Base-by-base conservation (phyloP, 2,329 filamentous ascomycete species). In the Albophoma yamanashiensis region DNA sequence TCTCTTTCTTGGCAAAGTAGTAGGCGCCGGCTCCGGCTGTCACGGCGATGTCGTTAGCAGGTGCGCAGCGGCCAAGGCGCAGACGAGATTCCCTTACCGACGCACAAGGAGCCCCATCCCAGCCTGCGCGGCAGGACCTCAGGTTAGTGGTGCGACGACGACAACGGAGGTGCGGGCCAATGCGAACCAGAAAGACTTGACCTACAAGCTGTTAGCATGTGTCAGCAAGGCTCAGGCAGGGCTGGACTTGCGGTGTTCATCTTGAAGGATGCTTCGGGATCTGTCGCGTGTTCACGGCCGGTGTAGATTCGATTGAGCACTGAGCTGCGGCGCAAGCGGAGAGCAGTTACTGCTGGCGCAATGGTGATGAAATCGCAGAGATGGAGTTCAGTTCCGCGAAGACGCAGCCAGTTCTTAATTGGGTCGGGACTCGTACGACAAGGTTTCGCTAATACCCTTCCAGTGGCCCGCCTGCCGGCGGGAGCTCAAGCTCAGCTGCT, bases 1-100 rank as follows among this genome's bases (percentile, higher is more conserved):
- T 96, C 74, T 87, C 88, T 71, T 85, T 83, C 82, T 99, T 99
- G 64, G 94, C 94, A 73, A 97, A 96, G 79, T 90, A 92, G 81
- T 97, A 99, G 69, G 93, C 92, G 64, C 88, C 90, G 65, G 86
- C 94, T 70, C 93, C 94, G 66, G 92, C 91, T 92, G 70, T 58
- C 38, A 59, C 43, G 25, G 59, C 55, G 38, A 61, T 63, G 63
- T 67, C 62, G 62, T 66, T 39, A 62, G 59, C 61, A 58, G 55
- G 31, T 15, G 40, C 39, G 47, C 40, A n/a, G 36, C 1, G 7
- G 20, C 15, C 25, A 11, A 36, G 4, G 17, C 25, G 34, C 38
- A 39, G 34, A 4, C 11, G 25, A 31, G 20, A 20, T 20, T 8
- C 12, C 25, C 85, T 62, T 83, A 92, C 89, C 92, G 67, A 89